Evolutionary conservation across 2,329 filamentous ascomycete species (phyloP).

Genomic region (Hyphodiscus sp.): DNA sequence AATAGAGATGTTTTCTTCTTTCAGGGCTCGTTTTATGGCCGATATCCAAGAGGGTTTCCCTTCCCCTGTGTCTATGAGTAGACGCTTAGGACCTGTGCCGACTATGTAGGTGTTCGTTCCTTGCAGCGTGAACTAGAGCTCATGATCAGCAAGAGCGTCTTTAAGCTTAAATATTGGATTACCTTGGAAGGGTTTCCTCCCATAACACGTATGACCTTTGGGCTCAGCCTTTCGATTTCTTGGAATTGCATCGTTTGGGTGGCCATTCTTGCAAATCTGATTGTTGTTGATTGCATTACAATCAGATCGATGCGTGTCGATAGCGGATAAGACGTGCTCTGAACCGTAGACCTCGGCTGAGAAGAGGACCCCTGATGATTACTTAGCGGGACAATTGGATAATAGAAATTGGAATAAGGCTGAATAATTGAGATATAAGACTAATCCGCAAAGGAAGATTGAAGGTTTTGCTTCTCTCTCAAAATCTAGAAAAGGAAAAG

Average conservation of each 20-base stretch:
- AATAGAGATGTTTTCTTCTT: slow-evolving; percentile 61
- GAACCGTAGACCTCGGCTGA: not conserved
- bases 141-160: slow-evolving; percentile 7
- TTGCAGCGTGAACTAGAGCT: slow-evolving; percentile 53
- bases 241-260: slow-evolving; percentile 41
- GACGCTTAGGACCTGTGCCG: slow-evolving; percentile 63
- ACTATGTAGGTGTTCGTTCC: slow-evolving; percentile 94
- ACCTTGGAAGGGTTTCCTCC: slow-evolving; percentile 88
- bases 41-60: slow-evolving; percentile 65
- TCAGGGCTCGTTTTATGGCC: slow-evolving; percentile 57
- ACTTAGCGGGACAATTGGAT: not conserved
- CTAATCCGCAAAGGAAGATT: not conserved
- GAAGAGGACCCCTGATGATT: not conserved
- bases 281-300: slow-evolving; percentile 6
- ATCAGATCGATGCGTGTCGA: not conserved
- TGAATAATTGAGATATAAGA: not conserved
- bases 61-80: slow-evolving; percentile 88
- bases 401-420: not conserved
- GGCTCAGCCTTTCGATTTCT: slow-evolving; percentile 70
- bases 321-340: not conserved
- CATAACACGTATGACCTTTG: slow-evolving; percentile 73
- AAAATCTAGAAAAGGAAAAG: not conserved
- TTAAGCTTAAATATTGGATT: slow-evolving; percentile 16
- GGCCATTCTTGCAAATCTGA: slow-evolving; percentile 23
- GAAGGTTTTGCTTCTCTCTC: not conserved